A percentile compares a stretch with the other conserved stretches of the same genome.
Evolutionary conservation across 371 early-diverging fungal species (phyloP).

Genomic region (Choanephora cucurbitarum): DNA sequence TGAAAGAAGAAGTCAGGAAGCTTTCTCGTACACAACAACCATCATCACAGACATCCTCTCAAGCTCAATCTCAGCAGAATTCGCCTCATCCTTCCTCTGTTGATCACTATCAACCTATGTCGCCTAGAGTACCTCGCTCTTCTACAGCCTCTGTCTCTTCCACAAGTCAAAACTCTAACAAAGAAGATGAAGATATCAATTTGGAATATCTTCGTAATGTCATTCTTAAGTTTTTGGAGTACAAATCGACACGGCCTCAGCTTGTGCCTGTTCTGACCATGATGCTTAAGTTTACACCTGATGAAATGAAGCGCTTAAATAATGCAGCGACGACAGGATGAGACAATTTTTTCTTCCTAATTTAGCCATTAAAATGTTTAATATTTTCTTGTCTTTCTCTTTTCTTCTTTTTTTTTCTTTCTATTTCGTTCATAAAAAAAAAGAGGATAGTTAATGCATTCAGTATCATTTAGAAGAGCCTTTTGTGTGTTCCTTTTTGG

Average conservation of each 20-base stretch:
- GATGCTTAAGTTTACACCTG: conserved; percentile 78
- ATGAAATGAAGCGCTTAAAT: conserved; percentile 72
- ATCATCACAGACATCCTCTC: conserved; percentile 29
- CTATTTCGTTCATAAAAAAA: not conserved
- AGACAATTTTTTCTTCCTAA: not conserved
- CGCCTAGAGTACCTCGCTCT: conserved; percentile 9
- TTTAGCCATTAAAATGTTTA: not conserved
- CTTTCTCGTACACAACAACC: conserved; percentile 34
- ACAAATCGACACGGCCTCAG: conserved; percentile 71
- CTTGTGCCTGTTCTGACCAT: conserved; percentile 81
- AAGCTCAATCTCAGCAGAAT: conserved; percentile 16
- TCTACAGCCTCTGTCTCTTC: conserved; percentile 27
- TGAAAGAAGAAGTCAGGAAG: conserved; percentile 71
- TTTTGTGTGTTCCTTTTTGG: not conserved
- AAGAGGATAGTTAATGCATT: not conserved
- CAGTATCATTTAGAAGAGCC: not conserved
- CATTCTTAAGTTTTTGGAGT: conserved; percentile 84
- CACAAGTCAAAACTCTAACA: conserved; percentile 6
- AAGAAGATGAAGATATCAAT: conserved; percentile 61
- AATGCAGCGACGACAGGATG: conserved; percentile 24
- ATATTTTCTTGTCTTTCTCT: not conserved
- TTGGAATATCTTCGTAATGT: conserved; percentile 88
- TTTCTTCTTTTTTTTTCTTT: not conserved
- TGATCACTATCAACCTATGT: not conserved
- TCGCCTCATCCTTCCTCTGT: not conserved